Percentiles rank a stretch among this genome's conserved stretches.
phyloP scores from a whole-genome alignment of 2,329 filamentous ascomycete species.

The Beauveria australis region DNA sequence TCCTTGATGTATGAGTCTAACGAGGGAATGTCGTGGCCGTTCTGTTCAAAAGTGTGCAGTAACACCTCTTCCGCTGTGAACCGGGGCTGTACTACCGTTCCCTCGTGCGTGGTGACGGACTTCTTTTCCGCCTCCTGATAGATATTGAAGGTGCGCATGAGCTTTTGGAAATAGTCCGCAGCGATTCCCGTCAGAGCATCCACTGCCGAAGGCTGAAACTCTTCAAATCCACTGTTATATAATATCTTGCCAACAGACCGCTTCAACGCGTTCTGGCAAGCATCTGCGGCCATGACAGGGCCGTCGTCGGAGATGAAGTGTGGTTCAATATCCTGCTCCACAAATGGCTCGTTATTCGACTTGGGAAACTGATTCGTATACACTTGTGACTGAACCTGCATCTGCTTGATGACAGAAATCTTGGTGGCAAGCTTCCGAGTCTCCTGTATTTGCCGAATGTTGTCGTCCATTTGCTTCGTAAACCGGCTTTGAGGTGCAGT shows the following conservation, averaged over 20 bases:
- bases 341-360: slow-evolving; percentile 82
- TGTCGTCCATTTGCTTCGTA: slow-evolving; percentile 74
- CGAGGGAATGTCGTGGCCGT: slow-evolving; percentile 71
- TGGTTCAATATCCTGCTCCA: slow-evolving; percentile 79
- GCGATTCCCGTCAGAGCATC: slow-evolving; percentile 87
- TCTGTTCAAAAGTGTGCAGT: slow-evolving; percentile 76
- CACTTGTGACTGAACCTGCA: slow-evolving; percentile 96
- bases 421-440: slow-evolving; percentile 93
- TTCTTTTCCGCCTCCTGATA: slow-evolving; percentile 80
- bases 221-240: slow-evolving; percentile 93
- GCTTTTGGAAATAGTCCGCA: slow-evolving; percentile 79
- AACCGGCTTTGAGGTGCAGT: slow-evolving; percentile 65
- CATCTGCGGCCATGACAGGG: slow-evolving; percentile 74
- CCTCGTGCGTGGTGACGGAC: slow-evolving; percentile 38
- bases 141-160: slow-evolving; percentile 68
- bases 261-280: slow-evolving; percentile 77
- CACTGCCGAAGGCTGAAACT: slow-evolving; percentile 88
- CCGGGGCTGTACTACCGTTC: slow-evolving; percentile 47
- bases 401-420: slow-evolving; percentile 96
- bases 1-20: slow-evolving; percentile 86
- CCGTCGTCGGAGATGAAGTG: slow-evolving; percentile 85
- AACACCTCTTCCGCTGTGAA: slow-evolving; percentile 81
- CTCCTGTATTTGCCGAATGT: slow-evolving; percentile 92
- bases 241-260: slow-evolving; percentile 90
- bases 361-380: slow-evolving; percentile 98